These are phyloP conservation scores for Cyanidioschyzon merolae DNA, from an alignment of 23 red algal genomes.

Conservation along the genomic window DNA sequence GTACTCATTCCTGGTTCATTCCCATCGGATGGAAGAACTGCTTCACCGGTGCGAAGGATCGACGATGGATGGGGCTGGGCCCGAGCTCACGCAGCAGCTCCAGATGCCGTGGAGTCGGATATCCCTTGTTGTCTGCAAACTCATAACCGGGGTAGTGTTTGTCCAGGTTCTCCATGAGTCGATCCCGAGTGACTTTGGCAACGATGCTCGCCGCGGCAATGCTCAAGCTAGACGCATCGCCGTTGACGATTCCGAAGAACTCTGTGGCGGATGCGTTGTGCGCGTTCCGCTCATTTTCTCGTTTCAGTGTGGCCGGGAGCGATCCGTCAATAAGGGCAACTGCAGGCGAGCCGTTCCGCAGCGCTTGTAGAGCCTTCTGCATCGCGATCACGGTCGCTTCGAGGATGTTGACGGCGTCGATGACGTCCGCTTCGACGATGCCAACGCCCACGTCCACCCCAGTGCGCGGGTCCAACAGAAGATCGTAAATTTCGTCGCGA, in stretches of 20 bases:
- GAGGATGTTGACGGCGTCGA: conserved; percentile 67
- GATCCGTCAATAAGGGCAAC: conserved; percentile 48
- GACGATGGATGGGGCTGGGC: conserved; percentile 48
- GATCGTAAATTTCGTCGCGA: not conserved
- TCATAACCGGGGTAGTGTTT: conserved; percentile 53
- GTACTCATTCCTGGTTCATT: no score
- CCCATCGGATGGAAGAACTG: not conserved
- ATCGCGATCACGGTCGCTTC: conserved; percentile 60
- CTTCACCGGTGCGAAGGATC: conserved; percentile 44
- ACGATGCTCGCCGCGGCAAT: conserved; percentile 49
- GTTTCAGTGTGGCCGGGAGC: not conserved
- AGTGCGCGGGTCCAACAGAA: not conserved
- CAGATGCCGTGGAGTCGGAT: conserved; percentile 38
- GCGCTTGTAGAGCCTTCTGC: conserved; percentile 25
- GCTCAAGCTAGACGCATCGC: conserved; percentile 23
- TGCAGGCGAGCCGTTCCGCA: conserved; percentile 24
- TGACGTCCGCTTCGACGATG: conserved; percentile 17
- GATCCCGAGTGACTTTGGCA: conserved; percentile 65
- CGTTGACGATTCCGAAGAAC: conserved; percentile 31
- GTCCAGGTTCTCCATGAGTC: conserved; percentile 49
- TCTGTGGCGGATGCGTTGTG: not conserved
- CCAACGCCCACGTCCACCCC: conserved; percentile 20
- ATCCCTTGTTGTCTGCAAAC: conserved; percentile 67
- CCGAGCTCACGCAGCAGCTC: conserved; percentile 30
- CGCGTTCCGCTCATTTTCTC: not conserved